Evolutionary conservation across 1,139 yeast species (phyloP).

Genomic region (Pneumocystis canis): DNA sequence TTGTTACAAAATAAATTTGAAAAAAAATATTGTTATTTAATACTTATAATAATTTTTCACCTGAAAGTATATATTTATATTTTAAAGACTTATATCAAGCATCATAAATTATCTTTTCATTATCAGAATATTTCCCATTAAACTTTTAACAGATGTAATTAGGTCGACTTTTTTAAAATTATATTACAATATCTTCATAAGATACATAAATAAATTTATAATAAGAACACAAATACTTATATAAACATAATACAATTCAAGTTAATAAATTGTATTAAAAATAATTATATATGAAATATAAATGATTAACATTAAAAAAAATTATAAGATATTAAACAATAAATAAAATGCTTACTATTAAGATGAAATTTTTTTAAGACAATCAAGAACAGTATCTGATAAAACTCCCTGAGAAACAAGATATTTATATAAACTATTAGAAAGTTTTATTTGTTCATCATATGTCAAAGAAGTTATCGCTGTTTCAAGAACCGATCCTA

Average conservation of each 20-base stretch:
- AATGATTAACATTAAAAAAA: background rate
- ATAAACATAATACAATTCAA: background rate
- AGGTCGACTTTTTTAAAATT: no score
- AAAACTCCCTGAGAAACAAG: constrained; percentile 38
- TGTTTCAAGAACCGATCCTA: constrained; percentile 59
- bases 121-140: no score
- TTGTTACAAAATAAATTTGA: no score
- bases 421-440: constrained; percentile 47
- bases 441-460: constrained; percentile 50
- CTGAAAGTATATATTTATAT: no score
- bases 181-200: background rate
- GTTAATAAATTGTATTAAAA: background rate
- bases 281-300: background rate
- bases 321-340: background rate
- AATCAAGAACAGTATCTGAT: background rate
- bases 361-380: background rate
- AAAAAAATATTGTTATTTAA: no score
- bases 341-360: background rate
- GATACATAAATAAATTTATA: background rate
- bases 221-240: background rate
- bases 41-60: no score
- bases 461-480: constrained; percentile 58
- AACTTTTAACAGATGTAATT: no score
- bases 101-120: no score
- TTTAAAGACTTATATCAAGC: no score